These are phyloP conservation scores for Calonectria ilicicola DNA, from an alignment of 2,329 filamentous ascomycete species.

Conservation along the genomic window DNA sequence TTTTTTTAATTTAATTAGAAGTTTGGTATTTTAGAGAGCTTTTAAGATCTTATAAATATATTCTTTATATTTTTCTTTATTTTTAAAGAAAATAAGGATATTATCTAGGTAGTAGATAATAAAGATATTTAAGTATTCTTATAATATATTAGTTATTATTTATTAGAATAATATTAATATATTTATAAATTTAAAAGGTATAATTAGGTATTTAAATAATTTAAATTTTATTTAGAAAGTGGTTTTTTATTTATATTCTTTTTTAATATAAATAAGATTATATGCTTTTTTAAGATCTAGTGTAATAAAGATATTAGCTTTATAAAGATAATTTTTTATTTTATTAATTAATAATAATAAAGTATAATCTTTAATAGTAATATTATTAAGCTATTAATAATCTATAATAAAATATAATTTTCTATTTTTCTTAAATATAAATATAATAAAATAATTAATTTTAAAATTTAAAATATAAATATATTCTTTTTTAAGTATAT, in stretches of 20 bases:
- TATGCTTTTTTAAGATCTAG: conserved; percentile 40
- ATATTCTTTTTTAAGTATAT: no score
- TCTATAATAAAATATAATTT: conserved; percentile 40
- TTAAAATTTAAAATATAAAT: no score
- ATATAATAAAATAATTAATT: no score
- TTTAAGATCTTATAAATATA: conserved; percentile 1
- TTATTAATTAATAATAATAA: conserved; percentile 42
- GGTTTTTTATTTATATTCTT: conserved; percentile 50
- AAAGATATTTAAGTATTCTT: conserved; percentile 36
- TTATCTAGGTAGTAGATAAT: background rate
- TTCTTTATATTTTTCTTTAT: conserved; percentile 4
- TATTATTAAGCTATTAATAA: conserved; percentile 41
- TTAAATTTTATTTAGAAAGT: conserved; percentile 48
- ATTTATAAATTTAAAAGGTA: background rate
- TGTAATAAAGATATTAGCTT: conserved; percentile 24
- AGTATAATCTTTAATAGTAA: conserved; percentile 42
- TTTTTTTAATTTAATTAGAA: no score
- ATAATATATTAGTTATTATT: conserved; percentile 37
- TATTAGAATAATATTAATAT: conserved; percentile 39
- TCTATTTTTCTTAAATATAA: no score
- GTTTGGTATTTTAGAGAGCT: no score
- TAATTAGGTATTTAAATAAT: conserved; percentile 28
- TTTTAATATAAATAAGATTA: conserved; percentile 46
- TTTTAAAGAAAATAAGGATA: no score
- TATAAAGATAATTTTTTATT: conserved; percentile 33